Base-by-base conservation (phyloP, 2,329 filamentous ascomycete species). In the Knoxdaviesia proteae region DNA sequence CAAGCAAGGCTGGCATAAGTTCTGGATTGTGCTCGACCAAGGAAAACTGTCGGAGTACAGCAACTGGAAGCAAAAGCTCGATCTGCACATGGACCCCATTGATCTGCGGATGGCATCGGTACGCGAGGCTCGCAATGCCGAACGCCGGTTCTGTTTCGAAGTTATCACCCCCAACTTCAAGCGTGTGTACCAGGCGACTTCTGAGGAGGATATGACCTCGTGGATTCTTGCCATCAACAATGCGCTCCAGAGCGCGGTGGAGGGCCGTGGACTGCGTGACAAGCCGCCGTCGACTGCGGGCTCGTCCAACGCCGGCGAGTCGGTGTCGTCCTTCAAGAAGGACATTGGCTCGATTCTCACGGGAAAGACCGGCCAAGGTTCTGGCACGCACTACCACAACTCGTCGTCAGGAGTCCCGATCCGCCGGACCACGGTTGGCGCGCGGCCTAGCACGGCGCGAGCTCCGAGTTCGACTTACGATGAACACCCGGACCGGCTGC, bases 1-100 rank as follows among this genome's bases (percentile, higher is more conserved):
- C 55, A 94, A 96, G 57, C 86, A 93, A 59, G 87, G 84, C 41
- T 98, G 90, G 90, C 90, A 98, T 59, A 98, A 98, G 83, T 98
- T 96, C 61, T 98, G 90, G 90, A 92, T 98, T 49, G 90, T 98
- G 2, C 68, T 98, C 38, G 92, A 96, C 56, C 87, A 94, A 59
- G 90, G 90, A 30, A 94, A 90, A 56, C 69, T 98, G 10, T 94
- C 88, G 1, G 90, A 98, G 56, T 98, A 98, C 60, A 94, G 87
- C 56, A 96, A 98, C 58, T 98, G 90, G 90, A 98, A 98, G 61
- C 84, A 98, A 57, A 88, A 77, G 57, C 71, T 98, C 30, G 90
- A 98, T 58, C 66, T 96, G 31, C 92, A 98, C 57, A 96, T 94
- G 76, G 90, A 96, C 2, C 90, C 90, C 0, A 96, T 98, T 49